Evolutionary conservation across 257 asterid species (phyloP), one percentile per base, ranked within the genome.

Genomic region (Rubia yunnanensis): DNA sequence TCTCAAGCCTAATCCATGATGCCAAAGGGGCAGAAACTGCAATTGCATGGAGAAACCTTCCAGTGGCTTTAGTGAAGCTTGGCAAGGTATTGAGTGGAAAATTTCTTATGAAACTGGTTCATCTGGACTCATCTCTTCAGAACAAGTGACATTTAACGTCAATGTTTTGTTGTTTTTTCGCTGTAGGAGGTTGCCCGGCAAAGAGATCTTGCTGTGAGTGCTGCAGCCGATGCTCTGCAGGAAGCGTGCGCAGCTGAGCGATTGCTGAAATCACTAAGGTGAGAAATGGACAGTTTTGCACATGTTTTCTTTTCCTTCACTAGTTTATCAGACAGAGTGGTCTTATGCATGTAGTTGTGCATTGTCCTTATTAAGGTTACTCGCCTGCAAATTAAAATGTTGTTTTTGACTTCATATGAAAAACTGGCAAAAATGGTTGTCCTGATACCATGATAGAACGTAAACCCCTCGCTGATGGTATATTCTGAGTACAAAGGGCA

Each of bases 201-300:
- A 72, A 74, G 94, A 74, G 95, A 87, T 38, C 24, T 59, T 64
- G 91, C 91, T 34, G 34, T 82, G 64, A 72, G 71, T 74, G 87
- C 88, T 53, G 96, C 96, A 68, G 80, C 79, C 50, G 89, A 83
- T 68, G 91, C 95, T 44, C 77, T 89, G 63, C 95, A 89, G 70
- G 94, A 85, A 66, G 94, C 94, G 58, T 85, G 94, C 72, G 91
- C 82, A 73, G 83, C 94, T 58, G 95, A 89, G 73, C 87, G 92
- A 66, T 64, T 85, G 82, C 89, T 89, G 68, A 82, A 81, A 77
- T 82, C 94, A 66, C 81, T 89, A 68, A 79, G 96, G 96, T 89
- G 60, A 70, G 66, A 36, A 66, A 70, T 38, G 18, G 3, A 53
- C 30, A 13, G 52, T 28, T 57, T 13, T 27, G 41, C 56, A 15